Evolutionary conservation across 257 asterid species (phyloP).

Genomic region (Penstemon davidsonii): DNA sequence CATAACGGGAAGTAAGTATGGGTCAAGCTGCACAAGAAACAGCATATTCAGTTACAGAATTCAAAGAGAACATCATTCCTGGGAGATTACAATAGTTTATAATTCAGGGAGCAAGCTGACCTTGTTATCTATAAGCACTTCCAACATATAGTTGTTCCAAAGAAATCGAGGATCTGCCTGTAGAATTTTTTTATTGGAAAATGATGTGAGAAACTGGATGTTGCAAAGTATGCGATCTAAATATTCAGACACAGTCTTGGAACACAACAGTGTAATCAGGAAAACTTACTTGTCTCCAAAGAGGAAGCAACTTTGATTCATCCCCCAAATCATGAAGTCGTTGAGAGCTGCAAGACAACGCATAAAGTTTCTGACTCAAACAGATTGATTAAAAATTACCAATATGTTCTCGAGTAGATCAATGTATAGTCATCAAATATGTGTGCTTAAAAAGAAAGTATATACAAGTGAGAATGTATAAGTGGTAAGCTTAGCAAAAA

Average conservation of each 20-base stretch:
- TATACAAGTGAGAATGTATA: too few relatives aligned
- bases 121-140: conserved; percentile 84
- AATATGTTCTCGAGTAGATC: conserved; percentile 14
- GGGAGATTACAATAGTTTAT: conserved; percentile 2
- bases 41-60: conserved; percentile 31
- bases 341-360: conserved; percentile 59
- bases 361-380: conserved; percentile 19
- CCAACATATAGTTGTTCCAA: conserved; percentile 91
- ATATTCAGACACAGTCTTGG: not conserved
- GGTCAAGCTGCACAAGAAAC: conserved; percentile 78
- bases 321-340: conserved; percentile 84
- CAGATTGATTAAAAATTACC: conserved; percentile 21
- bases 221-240: conserved; percentile 16
- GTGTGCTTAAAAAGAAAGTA: too few relatives aligned
- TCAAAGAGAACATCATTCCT: conserved; percentile 6
- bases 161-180: conserved; percentile 95
- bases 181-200: conserved; percentile 21
- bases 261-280: conserved; percentile 8
- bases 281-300: conserved; percentile 92
- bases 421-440: not conserved
- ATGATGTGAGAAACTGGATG: conserved; percentile 8
- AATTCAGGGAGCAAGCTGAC: conserved; percentile 36
- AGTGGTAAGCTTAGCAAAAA: too few relatives aligned
- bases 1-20: conserved; percentile 83
- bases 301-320: conserved; percentile 92